A percentile compares a stretch with the other conserved stretches of the same genome.
These are phyloP conservation scores for Penicillium mononematosum DNA, from an alignment of 495 filamentous ascomycete genomes.

Conservation along the genomic window DNA sequence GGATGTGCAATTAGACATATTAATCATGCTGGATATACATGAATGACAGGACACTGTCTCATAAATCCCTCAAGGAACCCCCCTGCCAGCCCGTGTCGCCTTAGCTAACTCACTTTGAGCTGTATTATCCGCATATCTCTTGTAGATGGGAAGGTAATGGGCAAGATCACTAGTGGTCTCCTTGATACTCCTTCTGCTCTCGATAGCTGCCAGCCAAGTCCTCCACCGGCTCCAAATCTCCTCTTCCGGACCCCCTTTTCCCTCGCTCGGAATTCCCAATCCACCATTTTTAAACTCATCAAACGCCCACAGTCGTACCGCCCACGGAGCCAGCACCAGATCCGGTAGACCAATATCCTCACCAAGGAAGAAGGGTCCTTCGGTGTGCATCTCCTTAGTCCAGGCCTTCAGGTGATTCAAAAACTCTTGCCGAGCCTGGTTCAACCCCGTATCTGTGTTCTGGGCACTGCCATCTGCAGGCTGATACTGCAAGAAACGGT, in stretches of 20 bases:
- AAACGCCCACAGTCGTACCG: constrained; percentile 65
- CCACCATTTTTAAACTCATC: constrained; percentile 70
- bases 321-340: constrained; percentile 65
- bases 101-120: constrained; percentile 68
- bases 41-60: background rate
- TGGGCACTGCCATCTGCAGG: constrained; percentile 17
- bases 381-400: constrained; percentile 55
- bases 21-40: background rate
- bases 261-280: constrained; percentile 53
- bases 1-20: background rate
- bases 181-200: constrained; percentile 53
- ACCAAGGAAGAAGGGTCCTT: constrained; percentile 65
- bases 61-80: constrained; percentile 51
- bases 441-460: constrained; percentile 30
- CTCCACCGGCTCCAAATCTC: constrained; percentile 60
- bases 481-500: constrained; percentile 64
- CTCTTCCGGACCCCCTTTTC: constrained; percentile 50
- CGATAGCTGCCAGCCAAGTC: constrained; percentile 57
- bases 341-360: constrained; percentile 57
- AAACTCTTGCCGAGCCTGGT: constrained; percentile 50
- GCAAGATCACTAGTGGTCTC: constrained; percentile 63
- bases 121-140: constrained; percentile 69
- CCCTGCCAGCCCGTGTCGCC: constrained; percentile 61
- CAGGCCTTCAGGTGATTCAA: constrained; percentile 52
- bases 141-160: constrained; percentile 62